A percentile compares a stretch with the other conserved stretches of the same genome.
Conservation (phyloP, 208 protist species). For the Phytomonas francai region DNA sequence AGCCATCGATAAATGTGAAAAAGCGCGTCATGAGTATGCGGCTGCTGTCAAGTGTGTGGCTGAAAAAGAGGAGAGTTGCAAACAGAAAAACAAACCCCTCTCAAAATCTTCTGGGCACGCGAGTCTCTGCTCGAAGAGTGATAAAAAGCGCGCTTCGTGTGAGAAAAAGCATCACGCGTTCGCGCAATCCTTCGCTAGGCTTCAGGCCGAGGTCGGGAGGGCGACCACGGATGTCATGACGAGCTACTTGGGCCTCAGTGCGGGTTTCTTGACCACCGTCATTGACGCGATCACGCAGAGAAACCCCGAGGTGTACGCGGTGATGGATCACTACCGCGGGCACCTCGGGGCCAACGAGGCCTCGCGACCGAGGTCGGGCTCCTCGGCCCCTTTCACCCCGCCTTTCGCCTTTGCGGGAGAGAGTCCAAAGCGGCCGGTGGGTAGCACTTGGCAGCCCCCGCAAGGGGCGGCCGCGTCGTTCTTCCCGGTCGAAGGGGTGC, state of each 20-base stretch:
- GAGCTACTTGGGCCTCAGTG: conserved; percentile 45
- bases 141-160: conserved; percentile 13
- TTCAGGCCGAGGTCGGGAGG: conserved; percentile 26
- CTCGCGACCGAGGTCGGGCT: background rate
- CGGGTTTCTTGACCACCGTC: conserved; percentile 34
- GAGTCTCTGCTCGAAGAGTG: conserved; percentile 11
- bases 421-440: background rate
- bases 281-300: conserved; percentile 29
- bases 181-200: conserved; percentile 17
- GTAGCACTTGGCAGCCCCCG: background rate
- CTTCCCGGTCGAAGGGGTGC: too few species aligned
- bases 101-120: conserved; percentile 28
- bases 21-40: conserved; percentile 19
- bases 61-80: conserved; percentile 36
- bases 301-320: conserved; percentile 25
- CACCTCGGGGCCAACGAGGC: conserved; percentile 6
- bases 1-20: conserved; percentile 14
- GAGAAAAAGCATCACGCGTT: conserved; percentile 17
- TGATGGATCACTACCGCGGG: conserved; percentile 19
- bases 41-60: conserved; percentile 27
- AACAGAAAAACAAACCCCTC: conserved; percentile 28
- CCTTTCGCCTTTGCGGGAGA: background rate
- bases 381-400: background rate
- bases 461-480: too few species aligned
- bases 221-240: conserved; percentile 24